Conservation (phyloP, 768 basidiomycete species). For the Candolleomyces efflorescens region DNA sequence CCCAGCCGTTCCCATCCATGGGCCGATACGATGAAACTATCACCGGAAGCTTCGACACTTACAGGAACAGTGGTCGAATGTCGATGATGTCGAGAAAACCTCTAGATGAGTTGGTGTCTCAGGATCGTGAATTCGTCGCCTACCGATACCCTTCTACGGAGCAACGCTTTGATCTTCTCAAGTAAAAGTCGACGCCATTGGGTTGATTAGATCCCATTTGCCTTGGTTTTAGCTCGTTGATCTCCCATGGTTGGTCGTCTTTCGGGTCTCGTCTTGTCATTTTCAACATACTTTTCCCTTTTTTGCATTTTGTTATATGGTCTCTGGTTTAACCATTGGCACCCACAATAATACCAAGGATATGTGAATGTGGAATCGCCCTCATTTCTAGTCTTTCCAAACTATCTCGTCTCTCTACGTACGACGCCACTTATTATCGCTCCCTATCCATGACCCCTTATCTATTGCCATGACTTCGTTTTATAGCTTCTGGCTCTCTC, state of each 20-base stretch:
- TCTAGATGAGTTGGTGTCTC: constrained; percentile 77
- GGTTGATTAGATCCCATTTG: constrained; percentile 1
- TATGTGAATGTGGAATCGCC: too few relatives aligned
- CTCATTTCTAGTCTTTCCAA: too few relatives aligned
- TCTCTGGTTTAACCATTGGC: neutral
- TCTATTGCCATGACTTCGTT: too few relatives aligned
- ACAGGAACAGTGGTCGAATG: constrained; percentile 38
- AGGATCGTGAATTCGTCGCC: constrained; percentile 79
- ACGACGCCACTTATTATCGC: too few relatives aligned
- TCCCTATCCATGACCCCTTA: too few relatives aligned
- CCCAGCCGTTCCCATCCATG: constrained; percentile 48
- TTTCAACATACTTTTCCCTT: neutral
- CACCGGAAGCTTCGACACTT: too few relatives aligned
- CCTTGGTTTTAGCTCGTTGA: neutral
- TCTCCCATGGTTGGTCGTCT: too few relatives aligned
- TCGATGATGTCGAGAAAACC: constrained; percentile 67
- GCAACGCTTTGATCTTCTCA: constrained; percentile 61
- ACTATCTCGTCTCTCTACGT: too few relatives aligned
- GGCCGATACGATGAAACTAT: constrained; percentile 11
- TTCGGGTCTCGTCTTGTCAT: neutral
- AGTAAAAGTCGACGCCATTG: constrained; percentile 10
- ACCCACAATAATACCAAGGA: too few relatives aligned
- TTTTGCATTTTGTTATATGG: neutral
- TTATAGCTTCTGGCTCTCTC: too few relatives aligned
- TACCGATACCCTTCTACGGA: constrained; percentile 84